phyloP scores from a whole-genome alignment of 805 yeast genomes.

The Metschnikowia arizonensis region DNA sequence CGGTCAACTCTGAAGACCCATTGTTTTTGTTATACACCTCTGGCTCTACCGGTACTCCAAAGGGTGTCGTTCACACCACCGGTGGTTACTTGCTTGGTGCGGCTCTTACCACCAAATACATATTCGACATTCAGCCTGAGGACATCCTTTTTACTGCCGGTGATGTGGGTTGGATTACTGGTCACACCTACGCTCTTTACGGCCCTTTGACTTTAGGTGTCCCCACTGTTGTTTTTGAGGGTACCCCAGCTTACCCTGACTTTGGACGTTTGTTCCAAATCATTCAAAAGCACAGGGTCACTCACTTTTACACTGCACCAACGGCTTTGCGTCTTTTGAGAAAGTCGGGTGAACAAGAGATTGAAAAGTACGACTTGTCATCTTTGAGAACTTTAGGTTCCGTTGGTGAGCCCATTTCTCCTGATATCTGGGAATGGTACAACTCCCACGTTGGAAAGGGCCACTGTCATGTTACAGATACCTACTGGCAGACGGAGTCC shows the following conservation, averaged over 20 bases:
- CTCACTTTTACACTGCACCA: conserved; percentile 82
- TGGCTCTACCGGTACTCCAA: conserved; percentile 86
- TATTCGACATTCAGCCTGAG: conserved; percentile 70
- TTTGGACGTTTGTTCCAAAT: conserved; percentile 79
- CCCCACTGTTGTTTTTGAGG: conserved; percentile 77
- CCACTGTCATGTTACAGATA: conserved; percentile 70
- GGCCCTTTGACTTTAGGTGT: conserved; percentile 78
- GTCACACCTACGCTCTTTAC: conserved; percentile 78
- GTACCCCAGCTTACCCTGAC: conserved; percentile 83
- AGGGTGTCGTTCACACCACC: conserved; percentile 79
- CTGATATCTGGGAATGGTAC: conserved; percentile 88
- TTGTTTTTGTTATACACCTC: conserved; percentile 78
- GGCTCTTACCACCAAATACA: conserved; percentile 65
- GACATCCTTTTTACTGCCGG: conserved; percentile 83
- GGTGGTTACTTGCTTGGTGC: conserved; percentile 79
- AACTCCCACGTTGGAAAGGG: conserved; percentile 66
- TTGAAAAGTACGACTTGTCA: conserved; percentile 57
- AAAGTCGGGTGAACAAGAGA: conserved; percentile 64
- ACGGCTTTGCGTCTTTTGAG: conserved; percentile 75
- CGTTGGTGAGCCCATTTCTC: conserved; percentile 83
- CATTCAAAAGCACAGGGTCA: conserved; percentile 64
- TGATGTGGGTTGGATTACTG: conserved; percentile 90
- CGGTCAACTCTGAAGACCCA: conserved; percentile 78
- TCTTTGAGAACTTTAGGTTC: conserved; percentile 72
- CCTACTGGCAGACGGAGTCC: conserved; percentile 88